Conservation (phyloP, 2,329 filamentous ascomycete genomes). For the Apiospora rasikravindrae region DNA sequence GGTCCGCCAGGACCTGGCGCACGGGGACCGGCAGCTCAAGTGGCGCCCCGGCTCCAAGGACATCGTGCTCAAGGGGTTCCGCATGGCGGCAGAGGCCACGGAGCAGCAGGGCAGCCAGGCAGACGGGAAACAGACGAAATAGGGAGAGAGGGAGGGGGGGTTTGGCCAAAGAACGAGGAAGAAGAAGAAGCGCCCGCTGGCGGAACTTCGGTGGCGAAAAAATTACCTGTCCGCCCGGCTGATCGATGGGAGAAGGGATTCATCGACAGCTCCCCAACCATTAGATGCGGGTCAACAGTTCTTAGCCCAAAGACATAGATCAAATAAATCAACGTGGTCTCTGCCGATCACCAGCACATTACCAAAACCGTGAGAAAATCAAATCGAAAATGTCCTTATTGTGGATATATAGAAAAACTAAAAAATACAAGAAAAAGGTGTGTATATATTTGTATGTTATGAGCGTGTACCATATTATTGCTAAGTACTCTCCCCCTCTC, state of each 20-base stretch:
- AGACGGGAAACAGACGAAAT: background rate
- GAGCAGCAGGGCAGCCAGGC: background rate
- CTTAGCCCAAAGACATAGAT: too few relatives aligned
- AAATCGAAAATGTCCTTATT: background rate
- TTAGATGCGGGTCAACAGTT: too few relatives aligned
- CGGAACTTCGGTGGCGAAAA: background rate
- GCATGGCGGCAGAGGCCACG: background rate
- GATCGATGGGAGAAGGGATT: background rate
- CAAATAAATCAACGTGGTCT: too few relatives aligned
- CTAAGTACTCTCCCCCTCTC: background rate
- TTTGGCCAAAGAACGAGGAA: background rate
- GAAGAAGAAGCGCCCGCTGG: background rate
- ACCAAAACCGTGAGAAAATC: background rate
- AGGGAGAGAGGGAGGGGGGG: background rate
- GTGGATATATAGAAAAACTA: background rate
- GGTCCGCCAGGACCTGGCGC: background rate
- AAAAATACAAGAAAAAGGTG: conserved; percentile 6
- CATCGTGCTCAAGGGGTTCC: background rate
- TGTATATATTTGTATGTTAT: background rate
- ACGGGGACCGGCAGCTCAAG: background rate
- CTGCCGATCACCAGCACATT: background rate
- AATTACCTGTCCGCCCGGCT: background rate
- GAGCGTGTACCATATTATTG: background rate
- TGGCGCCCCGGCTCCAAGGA: background rate
- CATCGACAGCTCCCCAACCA: too few relatives aligned